Evolutionary conservation across 148 eudicot species (phyloP).

Genomic region (Nyssa sinensis): DNA sequence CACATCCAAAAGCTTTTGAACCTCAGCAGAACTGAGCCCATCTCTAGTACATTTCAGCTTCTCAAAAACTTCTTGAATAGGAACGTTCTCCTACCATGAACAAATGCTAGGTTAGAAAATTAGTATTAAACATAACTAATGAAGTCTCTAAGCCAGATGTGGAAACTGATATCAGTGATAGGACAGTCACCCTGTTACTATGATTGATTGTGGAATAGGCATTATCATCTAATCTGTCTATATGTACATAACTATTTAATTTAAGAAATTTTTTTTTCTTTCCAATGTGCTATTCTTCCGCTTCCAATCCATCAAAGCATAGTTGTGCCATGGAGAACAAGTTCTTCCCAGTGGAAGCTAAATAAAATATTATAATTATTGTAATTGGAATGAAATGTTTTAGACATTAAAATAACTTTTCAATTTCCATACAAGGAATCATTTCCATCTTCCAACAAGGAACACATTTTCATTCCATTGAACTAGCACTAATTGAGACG

Average conservation of each 20-base stretch:
- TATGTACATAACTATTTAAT: background rate
- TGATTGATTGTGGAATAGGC: background rate
- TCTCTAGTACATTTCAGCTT: slow-evolving; percentile 43
- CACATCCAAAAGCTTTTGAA: slow-evolving; percentile 35
- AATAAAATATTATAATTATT: no score
- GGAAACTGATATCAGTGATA: background rate
- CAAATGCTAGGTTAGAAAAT: background rate
- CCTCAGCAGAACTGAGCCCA: slow-evolving; percentile 50
- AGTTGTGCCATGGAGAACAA: no score
- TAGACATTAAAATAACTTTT: no score
- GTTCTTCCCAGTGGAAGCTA: no score
- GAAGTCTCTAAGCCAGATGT: background rate
- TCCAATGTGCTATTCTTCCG: background rate
- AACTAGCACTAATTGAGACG: no score
- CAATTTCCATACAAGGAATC: no score
- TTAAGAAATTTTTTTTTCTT: background rate
- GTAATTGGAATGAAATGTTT: no score
- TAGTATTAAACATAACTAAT: background rate
- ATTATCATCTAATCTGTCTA: background rate
- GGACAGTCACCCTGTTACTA: background rate
- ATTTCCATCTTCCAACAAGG: no score
- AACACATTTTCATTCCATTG: no score
- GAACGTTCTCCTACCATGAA: slow-evolving; percentile 55
- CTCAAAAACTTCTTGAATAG: slow-evolving; percentile 57
- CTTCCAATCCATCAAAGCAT: no score